Base-by-base conservation (phyloP, 2,329 filamentous ascomycete species). In the Beauveria asiatica region DNA sequence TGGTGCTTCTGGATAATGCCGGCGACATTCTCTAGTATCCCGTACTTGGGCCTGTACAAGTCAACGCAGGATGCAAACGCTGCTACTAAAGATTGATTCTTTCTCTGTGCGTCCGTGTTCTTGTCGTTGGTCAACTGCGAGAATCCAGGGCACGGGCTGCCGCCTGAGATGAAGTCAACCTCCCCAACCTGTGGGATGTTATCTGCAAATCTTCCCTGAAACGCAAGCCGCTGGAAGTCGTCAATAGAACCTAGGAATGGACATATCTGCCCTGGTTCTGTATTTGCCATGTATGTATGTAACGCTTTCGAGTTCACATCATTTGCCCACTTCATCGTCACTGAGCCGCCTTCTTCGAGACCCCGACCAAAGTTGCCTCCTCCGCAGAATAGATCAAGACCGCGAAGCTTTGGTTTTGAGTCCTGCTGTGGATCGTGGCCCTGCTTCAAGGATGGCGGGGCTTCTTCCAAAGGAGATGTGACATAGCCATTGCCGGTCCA, bases 61-160 rank as follows among this genome's bases (percentile, higher is more conserved):
- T 95, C 90, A 1, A 93, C 77, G 62, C 82, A 90, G 0, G 89
- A 84, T 0, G 85, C 86, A 42, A 93, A 90, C 0, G 88, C 88
- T 0, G 88, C 89, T 0, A 94, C 82, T 33, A 94, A 81, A 0
- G 89, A 92, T 39, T 88, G 87, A 67, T 94, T 91, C 61, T 83
- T 83, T 6, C 84, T 72, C 9, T 88, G 86, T 4, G 74, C 58
- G 0, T 75, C 68, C 2, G 80, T 86, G 0, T 77, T 74, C 65
- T 79, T 84, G 65, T 86, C 72, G 0, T 65, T 65, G 5, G 92
- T 92, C 1, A 90, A 70, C 0, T 65, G 58, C 0, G 88, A 92
- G 66, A 91, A 94, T 0, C 88, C 90, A 17, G 87, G 88, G 64
- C 90, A 95, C 0, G 90, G 90, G 56, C 84, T 89, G 0, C 90